Evolutionary conservation across 140 eudicot genomes (phyloP), one percentile per base, ranked within the genome.

Genomic region (Bidens hawaiensis): DNA sequence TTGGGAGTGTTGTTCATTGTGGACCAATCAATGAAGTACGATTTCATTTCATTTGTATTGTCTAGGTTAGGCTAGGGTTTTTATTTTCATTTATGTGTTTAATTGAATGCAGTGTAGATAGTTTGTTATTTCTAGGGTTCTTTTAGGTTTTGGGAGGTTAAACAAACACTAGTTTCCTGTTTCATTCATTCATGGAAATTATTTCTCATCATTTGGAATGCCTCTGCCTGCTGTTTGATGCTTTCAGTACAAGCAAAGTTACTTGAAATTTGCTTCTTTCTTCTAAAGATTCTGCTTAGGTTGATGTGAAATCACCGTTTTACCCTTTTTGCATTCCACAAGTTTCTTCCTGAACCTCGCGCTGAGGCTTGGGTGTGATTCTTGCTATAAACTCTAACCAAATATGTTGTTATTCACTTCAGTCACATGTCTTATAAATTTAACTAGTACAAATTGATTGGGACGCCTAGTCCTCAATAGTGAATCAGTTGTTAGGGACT

Each of bases 111-210:
- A 60, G 38, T n/a, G 27, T 4, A 31, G 45, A 38, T 60, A 60
- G 49, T 31, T 21, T 36, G n/a, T n/a, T 33, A 13, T 4, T 21
- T 31, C 31, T 31, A 24, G 46, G 64, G 21, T 15, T 31, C 26
- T 57, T 60, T 24, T 60, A 60, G 65, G n/a, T n/a, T n/a, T n/a
- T n/a, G n/a, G n/a, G n/a, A n/a, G 65, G 65, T 50, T 36, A 34
- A 19, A 7, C 22, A 31, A 36, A 59, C 8, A 10, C 18, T 24
- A 41, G 53, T 38, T 22, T 61, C n/a, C n/a, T n/a, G n/a, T n/a
- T n/a, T n/a, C n/a, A n/a, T n/a, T n/a, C n/a, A n/a, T n/a, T n/a
- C n/a, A n/a, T n/a, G n/a, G n/a, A n/a, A n/a, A n/a, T n/a, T n/a
- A n/a, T n/a, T n/a, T n/a, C n/a, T n/a, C n/a, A n/a, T n/a, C 45